Evolutionary conservation across 371 early-diverging fungal species (phyloP).

Genomic region (Dinochytrium kinnereticum): DNA sequence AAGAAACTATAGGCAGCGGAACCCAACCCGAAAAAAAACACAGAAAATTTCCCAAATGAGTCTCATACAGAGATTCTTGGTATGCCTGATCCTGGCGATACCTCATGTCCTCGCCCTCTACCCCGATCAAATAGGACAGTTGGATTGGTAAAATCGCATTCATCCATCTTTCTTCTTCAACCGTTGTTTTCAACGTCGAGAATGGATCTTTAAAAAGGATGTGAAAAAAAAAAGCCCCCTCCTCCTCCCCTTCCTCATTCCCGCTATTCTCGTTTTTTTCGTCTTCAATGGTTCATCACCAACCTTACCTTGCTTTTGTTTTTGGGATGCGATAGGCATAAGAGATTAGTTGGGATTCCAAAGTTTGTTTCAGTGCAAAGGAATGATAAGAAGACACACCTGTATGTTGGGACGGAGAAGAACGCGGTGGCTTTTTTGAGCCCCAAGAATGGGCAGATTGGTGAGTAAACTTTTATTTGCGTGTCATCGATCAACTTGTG

Average conservation of each 20-base stretch:
- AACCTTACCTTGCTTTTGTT: background rate
- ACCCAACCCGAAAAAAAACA: too few relatives aligned
- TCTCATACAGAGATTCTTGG: too few relatives aligned
- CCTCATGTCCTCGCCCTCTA: slow-evolving; percentile 47
- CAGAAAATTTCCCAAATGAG: too few relatives aligned
- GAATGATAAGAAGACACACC: slow-evolving; percentile 43
- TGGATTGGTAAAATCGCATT: slow-evolving; percentile 68
- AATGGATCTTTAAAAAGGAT: too few relatives aligned
- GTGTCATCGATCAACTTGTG: too few relatives aligned
- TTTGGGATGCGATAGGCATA: slow-evolving; percentile 68
- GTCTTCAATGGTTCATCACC: background rate
- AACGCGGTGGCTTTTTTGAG: slow-evolving; percentile 67
- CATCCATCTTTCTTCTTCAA: too few relatives aligned
- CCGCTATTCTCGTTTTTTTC: background rate
- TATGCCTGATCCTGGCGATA: too few relatives aligned
- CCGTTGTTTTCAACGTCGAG: too few relatives aligned
- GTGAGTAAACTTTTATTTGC: slow-evolving; percentile 42
- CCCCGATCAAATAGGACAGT: slow-evolving; percentile 58
- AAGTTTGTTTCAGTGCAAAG: slow-evolving; percentile 39
- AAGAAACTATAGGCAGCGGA: too few relatives aligned
- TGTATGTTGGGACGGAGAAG: slow-evolving; percentile 63
- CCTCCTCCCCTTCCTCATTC: background rate
- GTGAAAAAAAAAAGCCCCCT: too few relatives aligned
- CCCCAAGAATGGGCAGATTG: slow-evolving; percentile 60
- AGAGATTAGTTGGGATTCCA: slow-evolving; percentile 66